Base-by-base conservation (phyloP, 2,329 filamentous ascomycete species). In the Orbilia javanica region DNA sequence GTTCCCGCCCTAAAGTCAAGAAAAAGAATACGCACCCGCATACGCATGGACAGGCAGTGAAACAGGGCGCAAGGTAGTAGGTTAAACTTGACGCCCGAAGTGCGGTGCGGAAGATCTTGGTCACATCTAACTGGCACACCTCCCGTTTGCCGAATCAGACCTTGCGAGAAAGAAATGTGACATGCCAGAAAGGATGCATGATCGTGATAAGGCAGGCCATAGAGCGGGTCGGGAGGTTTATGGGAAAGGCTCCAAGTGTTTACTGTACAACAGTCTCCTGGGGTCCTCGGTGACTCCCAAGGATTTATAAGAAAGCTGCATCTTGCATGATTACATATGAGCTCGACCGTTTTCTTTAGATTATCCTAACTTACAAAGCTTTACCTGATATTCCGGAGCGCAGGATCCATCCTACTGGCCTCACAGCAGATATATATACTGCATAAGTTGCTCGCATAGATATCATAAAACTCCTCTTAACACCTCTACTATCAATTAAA, bases 51-150 rank as follows among this genome's bases (percentile, higher is more conserved):
- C 8, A n/a, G 48, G 62, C 60, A 10, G 48, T 73, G 69, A 73
- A 66, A 66, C 69, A 60, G 29, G 69, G 69, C 50, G 42, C 60
- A 65, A 48, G 60, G 62, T 55, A 27, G 46, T 15, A 36, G 50
- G 31, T 60, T 60, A 60, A 73, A 44, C 48, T 73, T 53, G 62
- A 73, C 55, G 60, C 64, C 69, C 69, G 69, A 73, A 73, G 48
- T 66, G 69, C 69, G 53, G 29, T 60, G 50, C 50, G 20, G 42
- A 34, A 64, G 60, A 64, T 46, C 48, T 64, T 29, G n/a, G 36
- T 29, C 18, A 42, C 34, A 34, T 71, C 69, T 73, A 66, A 60
- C 34, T 73, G 69, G 69, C 60, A 73, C 69, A 73, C 48, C n/a
- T 60, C 42, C 60, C 50, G 69, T 20, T 13, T 31, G 64, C 69